phyloP scores from a whole-genome alignment of 495 filamentous ascomycete species.

The Penicillium herquei region DNA sequence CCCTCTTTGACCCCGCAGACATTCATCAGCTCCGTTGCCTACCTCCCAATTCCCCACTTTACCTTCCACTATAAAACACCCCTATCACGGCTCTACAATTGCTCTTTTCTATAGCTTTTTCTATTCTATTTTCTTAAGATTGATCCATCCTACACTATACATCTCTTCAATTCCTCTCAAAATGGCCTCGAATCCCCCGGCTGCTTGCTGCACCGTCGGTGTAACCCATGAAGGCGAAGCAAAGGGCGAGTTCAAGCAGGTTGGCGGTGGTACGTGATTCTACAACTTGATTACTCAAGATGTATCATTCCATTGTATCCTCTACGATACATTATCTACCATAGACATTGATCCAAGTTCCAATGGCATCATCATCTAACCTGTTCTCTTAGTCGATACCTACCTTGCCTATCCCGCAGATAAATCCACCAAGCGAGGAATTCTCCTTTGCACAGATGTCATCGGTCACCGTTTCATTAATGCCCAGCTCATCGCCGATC shows the following conservation, averaged over 20 bases:
- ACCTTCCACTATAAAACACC: no score
- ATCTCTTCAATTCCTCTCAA: background rate
- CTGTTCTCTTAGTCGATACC: slow-evolving; percentile 19
- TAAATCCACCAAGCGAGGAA: slow-evolving; percentile 20
- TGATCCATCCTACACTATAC: background rate
- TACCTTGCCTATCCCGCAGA: slow-evolving; percentile 27
- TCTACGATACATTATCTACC: no score
- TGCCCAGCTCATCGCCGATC: slow-evolving; percentile 58
- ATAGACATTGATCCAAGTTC: background rate
- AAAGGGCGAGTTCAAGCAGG: slow-evolving; percentile 21
- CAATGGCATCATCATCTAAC: background rate
- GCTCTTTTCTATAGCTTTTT: no score
- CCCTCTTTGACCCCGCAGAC: no score
- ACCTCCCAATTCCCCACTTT: no score
- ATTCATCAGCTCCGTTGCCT: no score
- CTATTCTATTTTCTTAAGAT: no score
- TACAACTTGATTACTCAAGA: background rate
- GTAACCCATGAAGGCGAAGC: slow-evolving; percentile 32
- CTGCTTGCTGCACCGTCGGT: slow-evolving; percentile 46
- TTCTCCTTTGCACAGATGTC: slow-evolving; percentile 34
- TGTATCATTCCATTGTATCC: no score
- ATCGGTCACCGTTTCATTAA: slow-evolving; percentile 37
- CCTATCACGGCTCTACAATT: no score
- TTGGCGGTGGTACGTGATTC: slow-evolving; percentile 23
- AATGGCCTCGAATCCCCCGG: slow-evolving; percentile 51